A percentile compares a stretch with the other conserved stretches of the same genome.
phyloP scores from a whole-genome alignment of 495 filamentous ascomycete genomes.

The Venustampulla echinocandica region DNA sequence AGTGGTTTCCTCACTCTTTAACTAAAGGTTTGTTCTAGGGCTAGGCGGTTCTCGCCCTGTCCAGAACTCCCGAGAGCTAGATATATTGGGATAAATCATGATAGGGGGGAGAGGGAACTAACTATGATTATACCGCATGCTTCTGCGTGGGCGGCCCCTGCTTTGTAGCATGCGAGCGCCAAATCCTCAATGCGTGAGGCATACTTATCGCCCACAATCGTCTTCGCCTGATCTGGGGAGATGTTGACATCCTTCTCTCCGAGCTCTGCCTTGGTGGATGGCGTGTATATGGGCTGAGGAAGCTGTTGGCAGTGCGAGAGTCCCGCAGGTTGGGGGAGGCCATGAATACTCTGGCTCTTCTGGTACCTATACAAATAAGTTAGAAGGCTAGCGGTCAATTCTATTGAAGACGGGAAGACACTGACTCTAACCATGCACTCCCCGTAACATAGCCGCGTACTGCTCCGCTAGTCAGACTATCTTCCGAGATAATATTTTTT shows the following conservation, averaged over 20 bases:
- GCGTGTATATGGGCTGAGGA: constrained; percentile 72
- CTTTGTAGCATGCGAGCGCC: constrained; percentile 60
- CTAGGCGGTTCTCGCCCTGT: no score
- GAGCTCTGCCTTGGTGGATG: constrained; percentile 76
- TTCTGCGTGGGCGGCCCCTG: constrained; percentile 62
- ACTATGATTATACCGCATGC: constrained; percentile 77
- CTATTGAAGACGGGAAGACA: no score
- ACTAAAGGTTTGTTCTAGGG: constrained; percentile 81
- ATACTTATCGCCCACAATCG: constrained; percentile 62
- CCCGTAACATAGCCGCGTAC: constrained; percentile 91
- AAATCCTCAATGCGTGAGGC: constrained; percentile 63
- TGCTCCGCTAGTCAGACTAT: no score
- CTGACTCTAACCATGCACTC: constrained; percentile 81
- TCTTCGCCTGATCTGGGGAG: constrained; percentile 54
- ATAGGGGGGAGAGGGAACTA: no score
- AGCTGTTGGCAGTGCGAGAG: constrained; percentile 65
- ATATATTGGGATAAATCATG: no score
- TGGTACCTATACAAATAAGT: no score
- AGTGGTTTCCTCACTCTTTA: constrained; percentile 5
- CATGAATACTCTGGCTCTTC: constrained; percentile 69
- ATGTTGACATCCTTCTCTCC: constrained; percentile 90
- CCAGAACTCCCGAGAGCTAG: no score
- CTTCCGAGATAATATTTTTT: no score
- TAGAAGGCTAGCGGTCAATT: no score
- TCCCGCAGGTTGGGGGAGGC: constrained; percentile 56